Evolutionary conservation across 176 grass and related monocot species (phyloP), one percentile per base, ranked within the genome.

Genomic region (Dactylis glomerata): DNA sequence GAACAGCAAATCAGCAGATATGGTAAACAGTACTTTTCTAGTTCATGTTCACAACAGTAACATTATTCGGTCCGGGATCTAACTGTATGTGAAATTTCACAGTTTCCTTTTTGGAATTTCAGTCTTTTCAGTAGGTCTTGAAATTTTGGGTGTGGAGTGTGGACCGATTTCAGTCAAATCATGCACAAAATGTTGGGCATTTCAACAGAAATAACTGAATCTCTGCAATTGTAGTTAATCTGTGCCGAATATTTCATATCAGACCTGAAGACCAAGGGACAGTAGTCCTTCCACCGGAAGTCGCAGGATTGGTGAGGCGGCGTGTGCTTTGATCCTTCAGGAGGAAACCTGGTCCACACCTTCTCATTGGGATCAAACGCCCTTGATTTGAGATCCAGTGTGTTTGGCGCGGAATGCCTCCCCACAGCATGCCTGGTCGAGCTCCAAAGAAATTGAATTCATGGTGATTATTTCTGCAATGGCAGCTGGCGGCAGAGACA

Each of bases 321-420:
- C 33, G 94, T 97, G 8, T 84, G 78, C 68, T 97, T 97, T 15
- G 91, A 91, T 84, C 92, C 94, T 78, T 97, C 91, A 1, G 94
- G 94, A 33, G 94, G 91, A 75, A 97, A 97, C 78, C 83, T 93
- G 30, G 89, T 97, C 94, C 94, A 97, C 9, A 97, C 87, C 82
- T 97, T 97, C 79, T 97, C 94, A 36, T 97, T 97, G 15, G 94
- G 91, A 80, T 97, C 91, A 68, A 97, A 97, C 40, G 94, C 89
- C 14, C 87, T 94, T 52, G 94, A 49, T 86, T 97, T 97, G 10
- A 97, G 91, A 57, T 97, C 92, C 23, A 94, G 50, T 2, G 92
- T 76, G 47, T 63, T 86, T 0, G 92, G 89, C 3, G 89, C 85
- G 1, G 94, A 88, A 58, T 88, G 87, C 79, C 83, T 92, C 58